Evolutionary conservation across 2,329 filamentous ascomycete species (phyloP).

Genomic region (Penicillium sp.): DNA sequence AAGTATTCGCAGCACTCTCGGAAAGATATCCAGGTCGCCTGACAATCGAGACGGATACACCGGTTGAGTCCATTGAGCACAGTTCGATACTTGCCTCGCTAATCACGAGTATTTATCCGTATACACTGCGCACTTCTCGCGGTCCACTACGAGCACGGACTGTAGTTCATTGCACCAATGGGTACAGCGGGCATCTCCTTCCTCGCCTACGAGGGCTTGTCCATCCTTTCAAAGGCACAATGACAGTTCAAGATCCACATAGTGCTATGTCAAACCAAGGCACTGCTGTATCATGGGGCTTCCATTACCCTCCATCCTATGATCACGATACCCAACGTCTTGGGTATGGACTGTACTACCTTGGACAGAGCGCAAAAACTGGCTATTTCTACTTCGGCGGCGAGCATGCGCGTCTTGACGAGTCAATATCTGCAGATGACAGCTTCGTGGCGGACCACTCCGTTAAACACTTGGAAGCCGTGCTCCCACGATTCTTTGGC

Average conservation of each 20-base stretch:
- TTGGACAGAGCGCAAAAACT: conserved; percentile 24
- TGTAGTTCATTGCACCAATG: conserved; percentile 46
- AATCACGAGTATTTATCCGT: conserved; percentile 17
- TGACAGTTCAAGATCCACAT: conserved; percentile 41
- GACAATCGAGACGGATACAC: conserved; percentile 31
- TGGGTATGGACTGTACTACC: conserved; percentile 24
- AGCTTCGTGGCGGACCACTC: conserved; percentile 15
- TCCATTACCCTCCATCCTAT: conserved; percentile 26
- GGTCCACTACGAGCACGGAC: conserved; percentile 34
- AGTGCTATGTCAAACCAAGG: conserved; percentile 18
- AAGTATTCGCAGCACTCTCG: conserved; percentile 20
- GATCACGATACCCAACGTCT: conserved; percentile 15
- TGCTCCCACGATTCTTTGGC: conserved; percentile 22
- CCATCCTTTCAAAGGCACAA: conserved; percentile 41
- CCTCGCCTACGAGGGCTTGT: conserved; percentile 38
- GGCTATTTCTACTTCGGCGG: conserved; percentile 29
- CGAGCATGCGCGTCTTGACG: conserved; percentile 18
- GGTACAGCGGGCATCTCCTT: conserved; percentile 40
- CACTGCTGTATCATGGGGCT: conserved; percentile 26
- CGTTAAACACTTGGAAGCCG: conserved; percentile 15
- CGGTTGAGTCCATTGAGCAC: conserved; percentile 24
- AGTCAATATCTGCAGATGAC: conserved; percentile 23
- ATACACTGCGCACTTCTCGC: conserved; percentile 34
- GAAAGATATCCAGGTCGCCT: conserved; percentile 24
- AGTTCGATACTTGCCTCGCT: conserved; percentile 1